Percentiles rank a stretch among this genome's conserved stretches.
These are phyloP conservation scores for Picea glauca DNA, from an alignment of 75 land plant species.

Conservation along the genomic window DNA sequence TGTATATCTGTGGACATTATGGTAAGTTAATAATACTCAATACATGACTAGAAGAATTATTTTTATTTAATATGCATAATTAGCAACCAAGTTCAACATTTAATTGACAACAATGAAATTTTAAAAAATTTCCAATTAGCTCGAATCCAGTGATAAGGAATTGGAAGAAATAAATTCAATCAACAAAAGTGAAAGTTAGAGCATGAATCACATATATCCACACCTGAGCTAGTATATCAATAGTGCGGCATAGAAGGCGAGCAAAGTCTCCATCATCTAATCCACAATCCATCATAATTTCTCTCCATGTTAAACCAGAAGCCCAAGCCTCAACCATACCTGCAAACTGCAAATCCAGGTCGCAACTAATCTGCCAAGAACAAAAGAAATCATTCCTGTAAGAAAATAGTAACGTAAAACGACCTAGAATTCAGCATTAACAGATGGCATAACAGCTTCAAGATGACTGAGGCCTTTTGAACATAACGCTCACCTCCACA, in stretches of 20 bases:
- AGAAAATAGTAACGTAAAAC: not conserved
- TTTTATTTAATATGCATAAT: not conserved
- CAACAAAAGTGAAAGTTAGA: not conserved
- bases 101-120: not conserved
- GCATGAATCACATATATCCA: not conserved
- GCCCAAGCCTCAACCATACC: constrained; percentile 99
- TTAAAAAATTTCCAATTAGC: not conserved
- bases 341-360: constrained; percentile 78
- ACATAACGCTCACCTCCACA: constrained; percentile 43
- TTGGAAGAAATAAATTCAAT: not conserved
- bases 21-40: not conserved
- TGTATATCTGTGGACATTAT: not conserved
- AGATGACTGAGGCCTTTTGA: not conserved
- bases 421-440: not conserved
- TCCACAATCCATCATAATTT: constrained; percentile 81
- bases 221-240: constrained; percentile 88
- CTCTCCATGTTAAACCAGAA: constrained; percentile 89
- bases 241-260: constrained; percentile 84
- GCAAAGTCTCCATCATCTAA: constrained; percentile 97
- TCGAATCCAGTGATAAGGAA: not conserved
- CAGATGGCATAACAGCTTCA: not conserved
- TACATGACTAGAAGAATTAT: not conserved
- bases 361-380: constrained; percentile 60
- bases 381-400: constrained; percentile 3
- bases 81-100: not conserved